Evolutionary conservation across 108 stramenopile genomes (phyloP), one percentile per base, ranked within the genome.

Genomic region (Nannochloropsis gaditana): DNA sequence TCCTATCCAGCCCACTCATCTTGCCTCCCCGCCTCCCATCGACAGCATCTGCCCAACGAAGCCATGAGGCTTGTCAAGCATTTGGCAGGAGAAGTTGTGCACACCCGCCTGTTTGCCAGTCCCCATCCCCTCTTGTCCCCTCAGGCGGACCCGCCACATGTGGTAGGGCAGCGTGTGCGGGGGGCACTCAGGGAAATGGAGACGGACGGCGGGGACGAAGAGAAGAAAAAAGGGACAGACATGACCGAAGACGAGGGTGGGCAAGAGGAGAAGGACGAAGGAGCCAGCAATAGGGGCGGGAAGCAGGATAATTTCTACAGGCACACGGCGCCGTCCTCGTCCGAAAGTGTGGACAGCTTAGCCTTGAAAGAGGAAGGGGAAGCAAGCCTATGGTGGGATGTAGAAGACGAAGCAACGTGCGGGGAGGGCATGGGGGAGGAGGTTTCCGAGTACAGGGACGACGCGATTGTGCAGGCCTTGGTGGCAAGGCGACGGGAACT

Each of bases 281-380:
- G n/a, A 8, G n/a, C 19, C 19, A 6, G 47, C 47, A 50, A 10
- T 50, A 15, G 47, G 59, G 59, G 8, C 0, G 59, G 59, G 59
- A 4, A n/a, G 59, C 5, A n/a, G 59, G n/a, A n/a, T 6, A n/a
- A n/a, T 4, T 73, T 73, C n/a, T 73, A 73, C 59, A 73, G n/a
- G 59, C 59, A 73, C 59, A 15, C 19, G 59, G n/a, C 15, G 59
- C 59, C 59, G 8, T 73, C n/a, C 2, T 73, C 59, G 59, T n/a
- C 59, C n/a, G 59, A 73, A n/a, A 73, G 59, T n/a, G 8, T 73
- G n/a, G 59, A 73, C n/a, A 73, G 59, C n/a, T n/a, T 73, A 73
- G 59, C 19, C 15, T n/a, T 73, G 59, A 2, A 73, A n/a, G 59
- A 73, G 59, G 59, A 73, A n/a, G 59, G n/a, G 2, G 59, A 73